Evolutionary conservation across 1,139 yeast species (phyloP).

Genomic region (Maudiozyma humilis): DNA sequence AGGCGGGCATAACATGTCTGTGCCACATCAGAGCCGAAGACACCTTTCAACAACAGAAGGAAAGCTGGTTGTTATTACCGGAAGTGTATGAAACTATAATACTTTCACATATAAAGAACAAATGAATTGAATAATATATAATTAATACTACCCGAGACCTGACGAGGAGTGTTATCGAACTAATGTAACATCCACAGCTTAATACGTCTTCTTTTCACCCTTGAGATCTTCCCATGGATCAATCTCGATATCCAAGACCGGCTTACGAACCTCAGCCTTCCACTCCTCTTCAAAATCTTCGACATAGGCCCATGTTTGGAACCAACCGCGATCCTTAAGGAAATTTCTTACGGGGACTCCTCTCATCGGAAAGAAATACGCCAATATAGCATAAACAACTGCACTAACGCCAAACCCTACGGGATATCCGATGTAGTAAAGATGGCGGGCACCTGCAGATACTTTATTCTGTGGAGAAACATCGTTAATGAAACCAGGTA

Average conservation of each 20-base stretch:
- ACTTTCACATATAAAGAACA: no score
- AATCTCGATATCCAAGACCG: background rate
- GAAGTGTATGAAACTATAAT: no score
- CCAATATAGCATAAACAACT: constrained; percentile 41
- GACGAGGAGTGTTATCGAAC: no score
- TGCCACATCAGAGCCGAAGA: no score
- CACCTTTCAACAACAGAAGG: no score
- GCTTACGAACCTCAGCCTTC: constrained; percentile 8
- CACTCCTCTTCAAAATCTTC: constrained; percentile 46
- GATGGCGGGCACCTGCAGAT: constrained; percentile 53
- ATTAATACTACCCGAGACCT: no score
- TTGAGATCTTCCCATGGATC: background rate
- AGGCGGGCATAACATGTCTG: no score
- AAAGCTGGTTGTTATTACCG: no score
- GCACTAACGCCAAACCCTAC: constrained; percentile 57
- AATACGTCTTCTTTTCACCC: background rate
- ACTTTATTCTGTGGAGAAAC: constrained; percentile 55
- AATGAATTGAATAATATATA: no score
- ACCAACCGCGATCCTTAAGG: constrained; percentile 47
- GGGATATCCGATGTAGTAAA: constrained; percentile 64
- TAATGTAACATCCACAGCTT: background rate
- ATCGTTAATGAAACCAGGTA: constrained; percentile 80
- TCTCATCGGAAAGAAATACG: constrained; percentile 46
- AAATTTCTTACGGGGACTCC: constrained; percentile 46
- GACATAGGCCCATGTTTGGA: constrained; percentile 47